Evolutionary conservation across 2,329 filamentous ascomycete genomes (phyloP).

Genomic region (Thelonectria rubi): DNA sequence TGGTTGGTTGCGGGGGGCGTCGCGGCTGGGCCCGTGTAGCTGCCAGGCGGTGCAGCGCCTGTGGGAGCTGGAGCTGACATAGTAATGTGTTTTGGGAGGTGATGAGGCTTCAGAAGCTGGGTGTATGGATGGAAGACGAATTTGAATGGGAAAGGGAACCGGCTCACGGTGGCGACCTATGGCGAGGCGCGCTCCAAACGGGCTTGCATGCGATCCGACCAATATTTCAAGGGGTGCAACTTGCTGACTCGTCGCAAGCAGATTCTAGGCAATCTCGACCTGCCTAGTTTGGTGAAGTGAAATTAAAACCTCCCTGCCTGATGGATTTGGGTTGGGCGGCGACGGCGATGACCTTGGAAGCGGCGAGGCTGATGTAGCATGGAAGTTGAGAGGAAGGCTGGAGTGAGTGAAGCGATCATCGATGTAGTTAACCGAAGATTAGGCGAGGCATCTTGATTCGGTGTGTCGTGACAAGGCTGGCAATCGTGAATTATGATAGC

Average conservation of each 20-base stretch:
- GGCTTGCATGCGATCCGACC: background rate
- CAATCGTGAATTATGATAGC: too few species aligned
- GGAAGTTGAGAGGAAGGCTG: constrained; percentile 10
- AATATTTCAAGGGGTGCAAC: background rate
- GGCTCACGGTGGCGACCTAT: background rate
- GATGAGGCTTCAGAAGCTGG: background rate
- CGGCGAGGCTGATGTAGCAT: background rate
- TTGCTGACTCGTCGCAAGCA: background rate
- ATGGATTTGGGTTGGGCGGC: background rate
- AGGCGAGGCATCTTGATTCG: constrained; percentile 25
- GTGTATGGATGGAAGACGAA: background rate
- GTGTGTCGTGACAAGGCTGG: too few species aligned
- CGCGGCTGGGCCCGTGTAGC: constrained; percentile 46
- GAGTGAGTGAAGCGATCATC: constrained; percentile 12
- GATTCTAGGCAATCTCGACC: background rate
- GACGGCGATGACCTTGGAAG: background rate
- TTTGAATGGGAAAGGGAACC: background rate
- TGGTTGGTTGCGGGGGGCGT: constrained; percentile 44
- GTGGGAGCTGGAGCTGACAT: constrained; percentile 50
- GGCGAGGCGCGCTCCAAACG: background rate
- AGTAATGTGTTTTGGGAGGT: constrained; percentile 11
- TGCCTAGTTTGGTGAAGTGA: background rate
- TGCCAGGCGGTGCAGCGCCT: constrained; percentile 43
- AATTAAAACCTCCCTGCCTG: background rate
- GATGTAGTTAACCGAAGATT: constrained; percentile 37